Evolutionary conservation across 768 basidiomycete species (phyloP).

Genomic region (Tulasnella sp.): DNA sequence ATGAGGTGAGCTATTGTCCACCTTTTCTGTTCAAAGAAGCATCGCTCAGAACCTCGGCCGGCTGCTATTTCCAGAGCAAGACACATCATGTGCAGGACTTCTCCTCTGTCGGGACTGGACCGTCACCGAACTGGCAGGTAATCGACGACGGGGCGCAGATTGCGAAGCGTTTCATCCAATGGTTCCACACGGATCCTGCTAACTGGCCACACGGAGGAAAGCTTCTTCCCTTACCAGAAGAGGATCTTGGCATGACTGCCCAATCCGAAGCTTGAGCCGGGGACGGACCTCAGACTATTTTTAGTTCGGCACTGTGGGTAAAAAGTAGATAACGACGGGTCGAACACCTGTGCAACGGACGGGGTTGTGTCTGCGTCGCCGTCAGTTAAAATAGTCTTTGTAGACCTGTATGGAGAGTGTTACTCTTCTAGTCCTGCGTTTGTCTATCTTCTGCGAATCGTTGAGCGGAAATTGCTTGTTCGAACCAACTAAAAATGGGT

Average conservation of each 20-base stretch:
- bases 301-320: too few relatives aligned
- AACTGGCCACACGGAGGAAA: background rate
- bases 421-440: background rate
- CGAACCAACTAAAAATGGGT: background rate
- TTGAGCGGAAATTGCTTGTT: background rate
- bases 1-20: background rate
- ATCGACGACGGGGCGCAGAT: background rate
- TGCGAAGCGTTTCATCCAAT: background rate
- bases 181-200: background rate
- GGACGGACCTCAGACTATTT: background rate
- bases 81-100: slow-evolving; percentile 8
- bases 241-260: background rate
- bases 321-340: background rate
- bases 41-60: background rate
- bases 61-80: background rate
- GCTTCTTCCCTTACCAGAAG: background rate
- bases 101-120: background rate
- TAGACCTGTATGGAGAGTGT: too few relatives aligned
- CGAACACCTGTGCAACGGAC: background rate
- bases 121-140: slow-evolving; percentile 6
- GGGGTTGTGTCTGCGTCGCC: background rate
- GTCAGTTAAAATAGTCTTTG: too few relatives aligned
- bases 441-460: background rate
- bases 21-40: background rate
- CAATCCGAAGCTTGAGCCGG: background rate